A percentile compares a stretch with the other conserved stretches of the same genome.
Evolutionary conservation across 2,329 filamentous ascomycete genomes (phyloP).

Genomic region (Ceratocystis lukuohia): DNA sequence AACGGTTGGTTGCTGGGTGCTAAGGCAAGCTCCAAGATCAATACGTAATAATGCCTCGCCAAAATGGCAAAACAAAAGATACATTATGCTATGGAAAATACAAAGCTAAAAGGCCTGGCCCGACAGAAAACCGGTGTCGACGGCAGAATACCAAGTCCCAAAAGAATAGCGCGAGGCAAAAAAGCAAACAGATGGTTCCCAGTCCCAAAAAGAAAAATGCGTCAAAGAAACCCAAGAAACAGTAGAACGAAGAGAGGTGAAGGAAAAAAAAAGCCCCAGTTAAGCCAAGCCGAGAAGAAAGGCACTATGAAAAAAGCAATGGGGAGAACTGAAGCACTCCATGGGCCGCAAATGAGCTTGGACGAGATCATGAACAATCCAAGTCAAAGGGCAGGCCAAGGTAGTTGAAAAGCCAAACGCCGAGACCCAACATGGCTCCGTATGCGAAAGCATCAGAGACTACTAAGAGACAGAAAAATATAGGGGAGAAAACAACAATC

Average conservation of each 20-base stretch:
- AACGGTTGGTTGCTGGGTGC: neutral
- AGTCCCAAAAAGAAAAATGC: conserved; percentile 1
- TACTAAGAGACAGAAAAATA: neutral
- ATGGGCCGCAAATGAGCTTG: neutral
- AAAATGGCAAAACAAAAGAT: neutral
- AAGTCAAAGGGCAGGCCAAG: neutral
- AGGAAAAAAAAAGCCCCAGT: neutral
- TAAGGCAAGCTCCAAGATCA: neutral
- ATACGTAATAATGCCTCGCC: neutral
- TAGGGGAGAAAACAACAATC: conserved; percentile 5
- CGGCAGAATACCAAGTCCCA: conserved; percentile 2
- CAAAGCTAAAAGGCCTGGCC: conserved; percentile 1
- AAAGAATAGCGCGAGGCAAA: neutral
- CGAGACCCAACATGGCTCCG: neutral
- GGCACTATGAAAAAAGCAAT: neutral
- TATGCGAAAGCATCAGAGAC: neutral
- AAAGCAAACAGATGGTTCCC: neutral
- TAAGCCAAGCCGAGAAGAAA: neutral
- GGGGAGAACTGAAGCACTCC: neutral
- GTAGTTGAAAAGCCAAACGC: neutral
- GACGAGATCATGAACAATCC: conserved; percentile 16
- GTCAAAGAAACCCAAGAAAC: neutral
- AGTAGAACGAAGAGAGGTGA: neutral
- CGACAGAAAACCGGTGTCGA: conserved; percentile 1
- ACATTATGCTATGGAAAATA: neutral